A percentile compares a stretch with the other conserved stretches of the same genome.
These are phyloP conservation scores for Chloris gayana DNA, from an alignment of 176 grass and related monocot genomes.

Conservation along the genomic window DNA sequence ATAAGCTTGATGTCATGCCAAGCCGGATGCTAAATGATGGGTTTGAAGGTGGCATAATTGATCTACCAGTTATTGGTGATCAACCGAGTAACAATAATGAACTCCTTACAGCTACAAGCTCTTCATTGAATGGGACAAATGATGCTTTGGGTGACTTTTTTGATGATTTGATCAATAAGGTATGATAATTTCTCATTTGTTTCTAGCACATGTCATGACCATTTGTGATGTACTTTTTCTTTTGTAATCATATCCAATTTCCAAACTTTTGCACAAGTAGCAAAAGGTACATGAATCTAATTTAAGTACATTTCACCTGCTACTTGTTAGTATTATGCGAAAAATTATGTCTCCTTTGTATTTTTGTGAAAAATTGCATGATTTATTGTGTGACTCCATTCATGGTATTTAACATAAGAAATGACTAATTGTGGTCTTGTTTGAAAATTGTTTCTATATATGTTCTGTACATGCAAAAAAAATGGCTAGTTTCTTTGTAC, in stretches of 20 bases:
- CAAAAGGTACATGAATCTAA: not conserved
- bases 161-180: not conserved
- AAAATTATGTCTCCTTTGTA: no score
- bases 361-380: no score
- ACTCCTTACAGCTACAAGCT: not conserved
- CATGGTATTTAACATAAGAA: not conserved
- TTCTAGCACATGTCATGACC: not conserved
- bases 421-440: not conserved
- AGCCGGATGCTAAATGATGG: not conserved
- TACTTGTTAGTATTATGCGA: not conserved
- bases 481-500: not conserved
- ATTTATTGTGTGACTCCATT: not conserved
- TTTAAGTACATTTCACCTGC: not conserved
- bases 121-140: not conserved
- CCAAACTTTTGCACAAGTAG: not conserved
- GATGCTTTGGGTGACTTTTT: constrained; percentile 5
- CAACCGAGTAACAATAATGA: constrained; percentile 2
- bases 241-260: not conserved
- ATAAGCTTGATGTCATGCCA: not conserved
- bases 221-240: not conserved
- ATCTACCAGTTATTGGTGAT: constrained; percentile 1
- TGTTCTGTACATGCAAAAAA: not conserved
- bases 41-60: not conserved
- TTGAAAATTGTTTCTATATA: not conserved
- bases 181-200: constrained; percentile 22